These are phyloP conservation scores for Cutaneotrichosporon daszewskae DNA, from an alignment of 1,284 basidiomycete species.

Conservation along the genomic window DNA sequence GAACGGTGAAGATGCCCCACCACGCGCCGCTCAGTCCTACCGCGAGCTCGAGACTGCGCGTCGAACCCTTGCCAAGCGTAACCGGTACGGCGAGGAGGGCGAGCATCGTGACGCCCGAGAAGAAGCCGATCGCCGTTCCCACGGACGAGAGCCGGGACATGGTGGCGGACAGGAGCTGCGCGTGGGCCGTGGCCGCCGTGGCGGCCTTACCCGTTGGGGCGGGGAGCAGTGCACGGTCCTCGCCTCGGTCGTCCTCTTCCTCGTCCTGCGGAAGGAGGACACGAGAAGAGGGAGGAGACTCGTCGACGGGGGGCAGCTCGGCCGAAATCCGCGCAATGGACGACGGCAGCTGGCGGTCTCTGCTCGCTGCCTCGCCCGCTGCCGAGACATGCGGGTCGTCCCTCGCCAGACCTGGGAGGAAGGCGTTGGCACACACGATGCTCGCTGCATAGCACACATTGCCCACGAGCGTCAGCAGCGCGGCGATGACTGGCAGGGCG, in stretches of 20 bases:
- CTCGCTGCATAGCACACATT: slow-evolving; percentile 79
- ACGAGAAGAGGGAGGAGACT: too few relatives aligned
- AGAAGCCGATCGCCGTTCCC: slow-evolving; percentile 78
- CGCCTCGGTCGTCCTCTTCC: too few relatives aligned
- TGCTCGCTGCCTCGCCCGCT: too few relatives aligned
- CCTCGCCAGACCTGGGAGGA: slow-evolving; percentile 69
- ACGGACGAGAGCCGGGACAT: slow-evolving; percentile 73
- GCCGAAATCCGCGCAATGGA: neutral
- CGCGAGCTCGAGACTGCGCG: slow-evolving; percentile 65
- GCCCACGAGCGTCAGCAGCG: slow-evolving; percentile 63
- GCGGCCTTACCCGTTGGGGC: slow-evolving; percentile 15
- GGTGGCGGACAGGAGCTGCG: slow-evolving; percentile 57
- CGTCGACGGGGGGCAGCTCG: too few relatives aligned
- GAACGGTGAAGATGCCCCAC: slow-evolving; percentile 76
- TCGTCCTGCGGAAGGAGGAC: too few relatives aligned
- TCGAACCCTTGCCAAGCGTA: slow-evolving; percentile 60
- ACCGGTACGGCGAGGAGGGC: slow-evolving; percentile 72
- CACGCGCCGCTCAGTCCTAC: slow-evolving; percentile 74
- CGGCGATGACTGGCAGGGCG: slow-evolving; percentile 60
- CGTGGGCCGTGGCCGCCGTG: slow-evolving; percentile 45
- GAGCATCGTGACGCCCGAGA: slow-evolving; percentile 61
- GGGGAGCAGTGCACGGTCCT: slow-evolving; percentile 20
- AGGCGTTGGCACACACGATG: slow-evolving; percentile 81
- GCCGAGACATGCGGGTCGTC: slow-evolving; percentile 55
- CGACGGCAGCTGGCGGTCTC: too few relatives aligned